Percentiles rank a stretch among this genome's conserved stretches.
These are phyloP conservation scores for Xylaria sp. DNA, from an alignment of 2,329 filamentous ascomycete species.

Conservation along the genomic window DNA sequence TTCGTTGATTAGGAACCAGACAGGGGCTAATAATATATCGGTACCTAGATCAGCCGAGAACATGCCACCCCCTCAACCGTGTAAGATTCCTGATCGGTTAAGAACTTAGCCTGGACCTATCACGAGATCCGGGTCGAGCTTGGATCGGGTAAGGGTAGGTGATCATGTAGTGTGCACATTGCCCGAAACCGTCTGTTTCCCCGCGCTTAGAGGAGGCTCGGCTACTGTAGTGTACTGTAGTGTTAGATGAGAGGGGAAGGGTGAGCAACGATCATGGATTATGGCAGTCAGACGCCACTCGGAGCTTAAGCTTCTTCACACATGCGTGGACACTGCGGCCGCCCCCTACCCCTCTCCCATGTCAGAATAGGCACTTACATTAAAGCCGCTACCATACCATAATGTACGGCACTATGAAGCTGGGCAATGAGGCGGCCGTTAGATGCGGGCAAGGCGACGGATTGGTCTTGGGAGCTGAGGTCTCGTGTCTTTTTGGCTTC, in stretches of 20 bases:
- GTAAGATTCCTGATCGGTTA: constrained; percentile 24
- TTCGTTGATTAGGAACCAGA: constrained; percentile 1
- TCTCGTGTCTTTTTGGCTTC: constrained; percentile 12
- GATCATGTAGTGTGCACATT: constrained; percentile 2
- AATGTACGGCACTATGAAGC: constrained; percentile 11
- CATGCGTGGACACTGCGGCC: not conserved
- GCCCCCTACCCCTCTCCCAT: not conserved
- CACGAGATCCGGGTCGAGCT: constrained; percentile 29
- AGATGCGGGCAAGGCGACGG: constrained; percentile 6
- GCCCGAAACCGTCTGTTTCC: constrained; percentile 17
- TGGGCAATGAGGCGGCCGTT: constrained; percentile 29
- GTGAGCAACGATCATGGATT: constrained; percentile 22
- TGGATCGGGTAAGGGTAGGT: constrained; percentile 20
- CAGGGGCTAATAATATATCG: not conserved
- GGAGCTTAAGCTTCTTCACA: constrained; percentile 27
- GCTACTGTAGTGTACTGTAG: not conserved
- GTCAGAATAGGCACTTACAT: not conserved
- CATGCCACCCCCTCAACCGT: not conserved
- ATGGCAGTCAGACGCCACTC: constrained; percentile 18
- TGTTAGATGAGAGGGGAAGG: not conserved
- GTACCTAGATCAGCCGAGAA: constrained; percentile 2
- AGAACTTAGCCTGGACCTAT: constrained; percentile 4
- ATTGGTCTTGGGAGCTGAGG: constrained; percentile 12
- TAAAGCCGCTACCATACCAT: not conserved
- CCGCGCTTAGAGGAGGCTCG: constrained; percentile 13